phyloP scores from a whole-genome alignment of 225 moss, liverwort and hornwort genomes.

The Pseudisothecium myosuroides region DNA sequence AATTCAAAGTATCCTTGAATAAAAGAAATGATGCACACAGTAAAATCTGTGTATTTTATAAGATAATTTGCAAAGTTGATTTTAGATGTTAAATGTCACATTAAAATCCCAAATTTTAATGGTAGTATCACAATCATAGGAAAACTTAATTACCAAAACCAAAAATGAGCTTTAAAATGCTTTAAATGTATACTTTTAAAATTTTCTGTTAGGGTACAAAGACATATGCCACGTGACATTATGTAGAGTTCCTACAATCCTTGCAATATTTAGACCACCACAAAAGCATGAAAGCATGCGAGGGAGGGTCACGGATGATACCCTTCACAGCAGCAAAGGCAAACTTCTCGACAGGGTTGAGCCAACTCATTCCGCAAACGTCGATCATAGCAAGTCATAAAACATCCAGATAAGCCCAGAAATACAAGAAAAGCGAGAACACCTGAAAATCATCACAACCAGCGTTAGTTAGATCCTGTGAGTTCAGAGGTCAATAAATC shows the following conservation, averaged over 20 bases:
- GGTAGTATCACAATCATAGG: neutral
- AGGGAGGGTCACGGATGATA: neutral
- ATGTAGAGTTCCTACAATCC: neutral
- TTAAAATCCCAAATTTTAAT: neutral
- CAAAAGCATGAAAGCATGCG: neutral
- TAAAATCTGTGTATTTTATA: neutral
- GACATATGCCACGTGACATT: neutral
- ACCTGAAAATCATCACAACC: constrained; percentile 22
- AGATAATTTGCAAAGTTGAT: neutral
- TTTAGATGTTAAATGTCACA: neutral
- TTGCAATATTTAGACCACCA: neutral
- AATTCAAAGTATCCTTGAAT: neutral
- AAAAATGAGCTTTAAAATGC: neutral
- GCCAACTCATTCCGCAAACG: constrained; percentile 53
- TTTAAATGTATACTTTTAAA: neutral
- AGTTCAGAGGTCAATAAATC: neutral
- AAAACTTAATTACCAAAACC: neutral
- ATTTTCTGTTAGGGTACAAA: neutral
- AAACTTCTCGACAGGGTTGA: constrained; percentile 60
- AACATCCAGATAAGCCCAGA: constrained; percentile 40
- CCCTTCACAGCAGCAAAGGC: constrained; percentile 55
- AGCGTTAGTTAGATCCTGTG: neutral
- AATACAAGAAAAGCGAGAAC: constrained; percentile 38
- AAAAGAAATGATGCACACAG: neutral
- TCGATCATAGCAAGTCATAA: constrained; percentile 53